Evolutionary conservation across 768 basidiomycete genomes (phyloP).

Genomic region (Exidia glandulosa): DNA sequence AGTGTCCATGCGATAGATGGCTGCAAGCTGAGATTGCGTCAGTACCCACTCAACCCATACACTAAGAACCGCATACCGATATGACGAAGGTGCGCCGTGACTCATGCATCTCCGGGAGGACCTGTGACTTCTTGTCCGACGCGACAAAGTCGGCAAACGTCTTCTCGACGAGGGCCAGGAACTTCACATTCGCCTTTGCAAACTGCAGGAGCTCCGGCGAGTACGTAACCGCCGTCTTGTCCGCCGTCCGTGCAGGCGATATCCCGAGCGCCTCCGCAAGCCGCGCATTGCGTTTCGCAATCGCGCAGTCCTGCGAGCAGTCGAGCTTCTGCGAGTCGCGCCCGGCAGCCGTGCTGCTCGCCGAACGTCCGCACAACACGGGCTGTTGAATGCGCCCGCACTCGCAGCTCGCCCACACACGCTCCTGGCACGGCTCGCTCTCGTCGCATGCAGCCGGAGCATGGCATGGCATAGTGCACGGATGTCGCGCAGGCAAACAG

Average conservation of each 20-base stretch:
- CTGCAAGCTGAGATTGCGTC: conserved; percentile 43
- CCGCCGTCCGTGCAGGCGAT: conserved; percentile 31
- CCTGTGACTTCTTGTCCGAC: conserved; percentile 55
- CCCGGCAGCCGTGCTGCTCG: conserved; percentile 30
- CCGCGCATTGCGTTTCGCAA: conserved; percentile 77
- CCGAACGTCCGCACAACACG: conserved; percentile 54
- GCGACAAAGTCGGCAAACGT: conserved; percentile 70
- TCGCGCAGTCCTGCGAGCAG: conserved; percentile 73
- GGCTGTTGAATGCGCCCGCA: conserved; percentile 76
- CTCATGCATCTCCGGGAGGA: conserved; percentile 72
- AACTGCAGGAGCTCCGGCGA: conserved; percentile 50
- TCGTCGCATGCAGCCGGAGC: conserved; percentile 82
- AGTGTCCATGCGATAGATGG: conserved; percentile 71
- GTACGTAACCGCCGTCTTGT: conserved; percentile 42
- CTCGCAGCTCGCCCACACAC: conserved; percentile 60
- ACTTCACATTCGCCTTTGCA: conserved; percentile 51
- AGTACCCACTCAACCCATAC: neutral
- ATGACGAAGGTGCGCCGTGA: conserved; percentile 78
- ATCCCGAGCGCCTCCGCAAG: conserved; percentile 92
- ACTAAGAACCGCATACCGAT: conserved; percentile 28
- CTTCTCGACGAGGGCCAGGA: conserved; percentile 65
- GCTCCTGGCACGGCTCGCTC: conserved; percentile 58
- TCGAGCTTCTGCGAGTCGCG: conserved; percentile 40
- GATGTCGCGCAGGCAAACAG: conserved; percentile 63
- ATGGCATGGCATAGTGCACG: conserved; percentile 72